Conservation (phyloP, 805 yeast genomes). For the Starmerella roubikii region DNA sequence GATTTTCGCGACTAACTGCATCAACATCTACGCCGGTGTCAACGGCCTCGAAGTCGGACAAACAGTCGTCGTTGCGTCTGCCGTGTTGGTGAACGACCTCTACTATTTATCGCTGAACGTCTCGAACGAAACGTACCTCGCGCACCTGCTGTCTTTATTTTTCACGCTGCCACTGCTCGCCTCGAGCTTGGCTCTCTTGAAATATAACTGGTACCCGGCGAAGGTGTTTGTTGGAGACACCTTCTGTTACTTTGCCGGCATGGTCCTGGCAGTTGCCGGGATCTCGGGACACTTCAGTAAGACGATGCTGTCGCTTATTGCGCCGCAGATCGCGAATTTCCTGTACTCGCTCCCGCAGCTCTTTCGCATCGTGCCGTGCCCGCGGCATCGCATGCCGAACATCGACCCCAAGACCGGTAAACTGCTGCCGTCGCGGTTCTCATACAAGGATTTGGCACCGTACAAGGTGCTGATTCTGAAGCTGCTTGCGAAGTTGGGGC, state of each 20-base stretch:
- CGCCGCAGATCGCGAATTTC: constrained; percentile 87
- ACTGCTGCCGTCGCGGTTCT: constrained; percentile 52
- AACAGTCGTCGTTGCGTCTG: constrained; percentile 58
- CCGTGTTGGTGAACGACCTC: constrained; percentile 63
- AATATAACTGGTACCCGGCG: constrained; percentile 84
- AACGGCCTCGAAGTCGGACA: constrained; percentile 97
- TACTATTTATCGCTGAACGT: constrained; percentile 35
- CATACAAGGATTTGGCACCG: constrained; percentile 21
- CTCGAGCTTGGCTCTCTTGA: constrained; percentile 60
- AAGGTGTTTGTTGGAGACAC: constrained; percentile 94
- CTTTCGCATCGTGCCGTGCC: constrained; percentile 78
- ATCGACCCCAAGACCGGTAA: constrained; percentile 55
- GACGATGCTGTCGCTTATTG: constrained; percentile 69
- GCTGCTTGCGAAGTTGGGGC: constrained; percentile 34
- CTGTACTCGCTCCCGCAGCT: constrained; percentile 86
- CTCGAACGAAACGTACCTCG: constrained; percentile 40
- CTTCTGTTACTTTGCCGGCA: constrained; percentile 93
- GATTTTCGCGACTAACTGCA: constrained; percentile 90
- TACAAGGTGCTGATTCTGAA: constrained; percentile 27
- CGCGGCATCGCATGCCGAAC: constrained; percentile 84
- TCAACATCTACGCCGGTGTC: constrained; percentile 89
- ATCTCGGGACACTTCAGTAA: constrained; percentile 93
- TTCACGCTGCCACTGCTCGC: constrained; percentile 78
- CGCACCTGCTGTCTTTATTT: constrained; percentile 71
- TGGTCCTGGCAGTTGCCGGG: constrained; percentile 96